Percentiles rank a stretch among this genome's conserved stretches.
phyloP scores from a whole-genome alignment of 345 rosid species.

The Fremontodendron californicum region DNA sequence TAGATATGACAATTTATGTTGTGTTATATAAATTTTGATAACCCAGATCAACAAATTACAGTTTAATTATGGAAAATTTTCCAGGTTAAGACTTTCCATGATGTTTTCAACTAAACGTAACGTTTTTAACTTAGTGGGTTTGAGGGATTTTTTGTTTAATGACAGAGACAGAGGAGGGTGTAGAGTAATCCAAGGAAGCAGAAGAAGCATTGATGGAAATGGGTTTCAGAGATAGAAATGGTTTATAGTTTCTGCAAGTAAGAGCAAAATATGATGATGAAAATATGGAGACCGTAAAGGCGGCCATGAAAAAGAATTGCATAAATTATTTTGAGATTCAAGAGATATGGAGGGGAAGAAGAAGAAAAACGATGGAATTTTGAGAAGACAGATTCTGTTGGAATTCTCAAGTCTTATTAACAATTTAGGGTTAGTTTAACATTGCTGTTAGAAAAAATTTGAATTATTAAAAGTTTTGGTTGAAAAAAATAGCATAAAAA shows the following conservation, averaged over 20 bases:
- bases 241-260: constrained; percentile 30
- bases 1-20: no score
- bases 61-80: background rate
- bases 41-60: no score
- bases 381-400: background rate
- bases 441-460: no score
- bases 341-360: background rate
- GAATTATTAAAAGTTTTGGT: no score
- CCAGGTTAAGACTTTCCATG: no score
- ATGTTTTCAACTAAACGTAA: background rate
- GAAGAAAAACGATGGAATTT: background rate
- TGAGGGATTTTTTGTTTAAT: constrained; percentile 26
- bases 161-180: constrained; percentile 31
- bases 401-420: background rate
- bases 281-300: constrained; percentile 37
- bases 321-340: background rate
- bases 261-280: constrained; percentile 35
- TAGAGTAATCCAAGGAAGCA: constrained; percentile 40
- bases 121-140: constrained; percentile 53
- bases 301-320: constrained; percentile 28
- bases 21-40: no score
- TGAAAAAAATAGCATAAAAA: no score
- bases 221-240: constrained; percentile 34
- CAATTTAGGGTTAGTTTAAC: no score
- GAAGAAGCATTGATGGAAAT: constrained; percentile 55